phyloP scores from a whole-genome alignment of 768 basidiomycete genomes.

The Mycena alexandri region DNA sequence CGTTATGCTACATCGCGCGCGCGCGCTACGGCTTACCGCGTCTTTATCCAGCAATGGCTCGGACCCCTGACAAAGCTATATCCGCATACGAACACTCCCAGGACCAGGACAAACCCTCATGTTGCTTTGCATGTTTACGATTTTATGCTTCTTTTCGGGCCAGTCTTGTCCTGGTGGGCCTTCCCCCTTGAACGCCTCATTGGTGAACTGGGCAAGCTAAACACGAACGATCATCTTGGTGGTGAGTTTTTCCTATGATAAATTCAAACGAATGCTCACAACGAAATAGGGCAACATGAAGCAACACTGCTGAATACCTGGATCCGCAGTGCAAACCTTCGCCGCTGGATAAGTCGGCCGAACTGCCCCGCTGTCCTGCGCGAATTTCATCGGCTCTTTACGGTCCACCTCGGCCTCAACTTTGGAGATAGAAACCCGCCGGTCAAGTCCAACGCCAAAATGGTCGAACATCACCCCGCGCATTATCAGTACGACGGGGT shows the following conservation, averaged over 20 bases:
- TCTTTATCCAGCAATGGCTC: constrained; percentile 42
- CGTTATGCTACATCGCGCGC: constrained; percentile 20
- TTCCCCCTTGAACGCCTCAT: constrained; percentile 46
- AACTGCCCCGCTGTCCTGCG: constrained; percentile 30
- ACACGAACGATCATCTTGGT: constrained; percentile 48
- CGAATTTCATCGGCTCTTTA: constrained; percentile 18
- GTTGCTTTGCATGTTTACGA: constrained; percentile 48
- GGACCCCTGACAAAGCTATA: constrained; percentile 31
- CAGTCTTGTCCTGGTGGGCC: constrained; percentile 43
- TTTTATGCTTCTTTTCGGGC: constrained; percentile 50
- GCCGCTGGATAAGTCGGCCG: constrained; percentile 37
- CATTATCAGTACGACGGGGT: background rate
- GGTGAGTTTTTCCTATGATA: constrained; percentile 6
- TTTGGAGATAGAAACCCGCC: constrained; percentile 6
- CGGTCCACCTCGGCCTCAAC: constrained; percentile 15
- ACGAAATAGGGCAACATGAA: constrained; percentile 19
- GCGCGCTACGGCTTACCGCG: constrained; percentile 28
- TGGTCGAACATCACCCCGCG: background rate
- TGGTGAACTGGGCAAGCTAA: constrained; percentile 48
- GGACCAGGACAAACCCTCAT: constrained; percentile 24
- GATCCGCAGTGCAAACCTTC: constrained; percentile 27
- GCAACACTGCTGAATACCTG: constrained; percentile 22
- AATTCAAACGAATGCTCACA: background rate
- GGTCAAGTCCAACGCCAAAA: background rate
- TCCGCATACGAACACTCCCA: constrained; percentile 37